Evolutionary conservation across 257 asterid genomes (phyloP), one percentile per base, ranked within the genome.

Genomic region (Jacaranda mimosifolia): DNA sequence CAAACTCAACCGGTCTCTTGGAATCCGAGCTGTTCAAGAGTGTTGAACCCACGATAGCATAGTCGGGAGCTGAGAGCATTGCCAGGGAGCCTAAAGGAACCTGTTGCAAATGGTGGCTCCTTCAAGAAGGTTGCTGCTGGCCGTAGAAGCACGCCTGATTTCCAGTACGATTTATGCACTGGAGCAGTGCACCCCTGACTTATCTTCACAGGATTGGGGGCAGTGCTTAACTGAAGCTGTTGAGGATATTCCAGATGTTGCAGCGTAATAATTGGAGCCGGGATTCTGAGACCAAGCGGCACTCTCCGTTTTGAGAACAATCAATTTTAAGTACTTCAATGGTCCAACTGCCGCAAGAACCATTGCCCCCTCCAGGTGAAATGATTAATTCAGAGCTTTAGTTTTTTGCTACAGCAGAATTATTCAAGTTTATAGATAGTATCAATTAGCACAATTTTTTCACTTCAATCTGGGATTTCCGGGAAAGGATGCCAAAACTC

Each of bases 111-210:
- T 14, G 77, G 77, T 9, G 66, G 70, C 15, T 13, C 66, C 9
- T 1, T 52, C 36, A 35, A 43, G 43, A 77, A 77, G 64, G 59
- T 77, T 1, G 82, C 77, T 1, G 79, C 70, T 4, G 74, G 83
- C 8, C 55, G 43, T 36, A 79, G 55, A 45, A 21, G 18, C 35
- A 12, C 58, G 8, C 7, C 72, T 12, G 76, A 55, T 26, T 17
- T 21, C 10, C 59, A 35, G 70, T n/a, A 6, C 39, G 8, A 55
- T 79, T 3, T 79, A 1, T 39, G 78, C 68, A 3, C 53, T 79
- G 35, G 70, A 13, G 53, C 83, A 79, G 68, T 79, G 79, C 69
- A 65, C 83, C n/a, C 83, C 70, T 36, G 78, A 79, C 57, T 36
- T 79, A 53, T 72, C 83, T 14, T 13, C 35, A 12, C 7, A 32